phyloP scores from a whole-genome alignment of 495 filamentous ascomycete species.

The Chaetomium tenue region DNA sequence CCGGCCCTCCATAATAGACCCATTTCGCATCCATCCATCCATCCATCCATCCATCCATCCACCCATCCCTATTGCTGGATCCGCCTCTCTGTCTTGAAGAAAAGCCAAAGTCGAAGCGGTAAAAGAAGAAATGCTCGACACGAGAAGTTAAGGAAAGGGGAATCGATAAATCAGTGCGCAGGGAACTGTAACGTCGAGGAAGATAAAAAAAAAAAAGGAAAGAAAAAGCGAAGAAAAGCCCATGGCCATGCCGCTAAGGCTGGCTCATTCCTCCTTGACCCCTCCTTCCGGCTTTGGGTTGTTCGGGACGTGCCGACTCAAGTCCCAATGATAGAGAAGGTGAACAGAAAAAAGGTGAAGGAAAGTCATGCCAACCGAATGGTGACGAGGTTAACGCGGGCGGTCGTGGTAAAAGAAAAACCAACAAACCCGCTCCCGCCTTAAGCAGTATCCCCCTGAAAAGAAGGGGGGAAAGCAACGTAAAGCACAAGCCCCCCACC shows the following conservation, averaged over 20 bases:
- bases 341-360: neutral
- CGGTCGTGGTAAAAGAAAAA: neutral
- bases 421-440: neutral
- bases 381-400: neutral
- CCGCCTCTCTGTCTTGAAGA: neutral
- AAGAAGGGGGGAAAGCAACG: neutral
- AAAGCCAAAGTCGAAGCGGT: neutral
- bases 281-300: neutral
- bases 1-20: neutral
- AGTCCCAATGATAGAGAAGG: no score
- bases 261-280: neutral
- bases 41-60: constrained; percentile 3
- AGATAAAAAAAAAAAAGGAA: constrained; percentile 15
- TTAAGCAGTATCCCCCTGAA: neutral
- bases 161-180: neutral
- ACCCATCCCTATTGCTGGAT: constrained; percentile 6
- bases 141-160: neutral
- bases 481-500: no score
- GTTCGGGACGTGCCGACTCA: neutral
- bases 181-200: neutral
- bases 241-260: neutral
- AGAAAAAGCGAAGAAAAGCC: constrained; percentile 13
- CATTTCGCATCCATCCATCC: constrained; percentile 2
- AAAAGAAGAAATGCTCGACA: neutral
- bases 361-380: neutral